Base-by-base conservation (phyloP, 805 yeast genomes). In the Starmera quercuum region DNA sequence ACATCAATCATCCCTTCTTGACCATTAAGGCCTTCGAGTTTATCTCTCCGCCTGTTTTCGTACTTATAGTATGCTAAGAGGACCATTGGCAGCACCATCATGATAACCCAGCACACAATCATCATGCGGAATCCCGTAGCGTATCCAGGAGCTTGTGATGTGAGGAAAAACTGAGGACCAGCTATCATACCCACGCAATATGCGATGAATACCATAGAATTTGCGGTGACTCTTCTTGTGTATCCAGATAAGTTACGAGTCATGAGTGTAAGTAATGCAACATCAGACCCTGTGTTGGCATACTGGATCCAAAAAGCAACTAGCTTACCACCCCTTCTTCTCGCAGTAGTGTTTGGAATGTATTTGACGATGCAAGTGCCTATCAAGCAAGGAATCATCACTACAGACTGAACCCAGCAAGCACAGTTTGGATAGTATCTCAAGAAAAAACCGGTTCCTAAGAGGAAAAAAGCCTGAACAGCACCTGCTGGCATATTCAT, bases 91-190 rank as follows among this genome's bases (percentile, higher is more conserved):
- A n/a, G n/a, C n/a, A n/a, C n/a, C n/a, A n/a, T n/a, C n/a, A n/a
- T n/a, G n/a, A n/a, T n/a, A n/a, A n/a, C n/a, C n/a, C n/a, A n/a
- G n/a, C n/a, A n/a, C n/a, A n/a, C n/a, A n/a, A n/a, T n/a, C n/a
- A n/a, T n/a, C n/a, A n/a, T n/a, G n/a, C n/a, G n/a, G n/a, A 67
- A 67, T 6, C 74, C 75, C 14, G 63, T 64, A 4, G 53, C 47
- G 40, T 66, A 69, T 21, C 42, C 44, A 16, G 72, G 72, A 25
- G 61, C 67, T 32, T 63, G 67, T 11, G 56, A 44, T 2, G 61
- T 45, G 36, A 60, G 59, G 53, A 66, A 68, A n/a, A 68, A 52
- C 39, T 68, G 73, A 2, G 74, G 64, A n/a, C 72, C 74, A 21
- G 64, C 59, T 31, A 69, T 51, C 25, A 64, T 59, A 24, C 68